These are phyloP conservation scores for Penicillium sp. DNA, from an alignment of 2,329 filamentous ascomycete genomes.

Conservation along the genomic window DNA sequence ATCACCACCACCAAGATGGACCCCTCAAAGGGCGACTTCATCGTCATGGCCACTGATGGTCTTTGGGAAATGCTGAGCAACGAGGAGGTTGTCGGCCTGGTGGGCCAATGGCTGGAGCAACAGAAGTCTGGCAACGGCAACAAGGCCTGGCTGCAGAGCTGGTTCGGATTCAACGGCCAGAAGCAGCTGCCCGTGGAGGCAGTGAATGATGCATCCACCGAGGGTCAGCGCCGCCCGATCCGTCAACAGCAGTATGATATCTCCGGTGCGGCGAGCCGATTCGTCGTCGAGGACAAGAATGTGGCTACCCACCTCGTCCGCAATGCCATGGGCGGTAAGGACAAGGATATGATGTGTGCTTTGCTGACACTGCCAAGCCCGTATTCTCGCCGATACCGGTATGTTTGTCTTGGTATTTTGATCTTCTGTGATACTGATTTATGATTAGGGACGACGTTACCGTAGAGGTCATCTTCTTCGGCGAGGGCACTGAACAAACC, in stretches of 20 bases:
- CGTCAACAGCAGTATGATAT: constrained; percentile 89
- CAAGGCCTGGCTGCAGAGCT: constrained; percentile 66
- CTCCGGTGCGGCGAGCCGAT: constrained; percentile 64
- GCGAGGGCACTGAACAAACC: constrained; percentile 69
- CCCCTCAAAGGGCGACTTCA: constrained; percentile 85
- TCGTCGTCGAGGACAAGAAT: constrained; percentile 91
- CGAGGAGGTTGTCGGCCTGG: constrained; percentile 92
- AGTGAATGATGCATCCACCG: constrained; percentile 43
- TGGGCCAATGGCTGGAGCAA: constrained; percentile 92
- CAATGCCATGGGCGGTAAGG: constrained; percentile 89
- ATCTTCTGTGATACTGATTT: constrained; percentile 1
- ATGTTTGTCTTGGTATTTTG: constrained; percentile 28
- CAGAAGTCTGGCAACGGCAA: constrained; percentile 49
- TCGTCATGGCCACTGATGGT: constrained; percentile 94
- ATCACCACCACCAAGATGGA: constrained; percentile 89
- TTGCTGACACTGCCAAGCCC: constrained; percentile 86
- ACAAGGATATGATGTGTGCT: constrained; percentile 89
- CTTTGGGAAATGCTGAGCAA: constrained; percentile 99
- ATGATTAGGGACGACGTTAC: constrained; percentile 79
- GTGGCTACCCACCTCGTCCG: constrained; percentile 91
- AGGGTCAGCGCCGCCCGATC: constrained; percentile 76
- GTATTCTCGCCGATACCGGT: constrained; percentile 87
- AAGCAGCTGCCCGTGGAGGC: constrained; percentile 72
- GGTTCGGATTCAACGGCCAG: constrained; percentile 53
- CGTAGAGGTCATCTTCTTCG: constrained; percentile 98